Base-by-base conservation (phyloP, 2,329 filamentous ascomycete genomes). In the Aspergillus neotritici region DNA sequence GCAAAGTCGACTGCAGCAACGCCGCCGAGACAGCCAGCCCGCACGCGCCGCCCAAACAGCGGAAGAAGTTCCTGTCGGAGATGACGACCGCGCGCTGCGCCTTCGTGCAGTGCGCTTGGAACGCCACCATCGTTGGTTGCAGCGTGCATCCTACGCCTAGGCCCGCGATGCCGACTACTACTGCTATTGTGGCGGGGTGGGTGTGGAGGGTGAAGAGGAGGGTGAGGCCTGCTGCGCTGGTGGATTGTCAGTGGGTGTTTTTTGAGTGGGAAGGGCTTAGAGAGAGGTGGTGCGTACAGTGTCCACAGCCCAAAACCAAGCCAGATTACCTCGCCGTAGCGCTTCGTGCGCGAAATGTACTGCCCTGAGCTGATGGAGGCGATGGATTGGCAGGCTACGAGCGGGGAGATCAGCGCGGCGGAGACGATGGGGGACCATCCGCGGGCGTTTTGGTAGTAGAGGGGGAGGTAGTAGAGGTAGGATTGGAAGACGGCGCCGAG, bases 61-160 rank as follows among this genome's bases (percentile, higher is more conserved):
- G 74, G 47, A 82, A 70, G 55, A 83, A 83, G 51, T 84, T 84
- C 1, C 80, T 71, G 40, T 76, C 75, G 2, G 77, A 78, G 30
- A 82, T 83, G 14, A 82, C 74, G 1, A 83, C 75, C 1, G 81
- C 80, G 14, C 80, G 71, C 34, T 82, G 74, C 0, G 72, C 63
- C 55, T 78, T 79, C 1, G 70, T 66, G 15, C 71, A 74, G 56
- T 82, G 77, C 0, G 78, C 76, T 55, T 82, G 78, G 11, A 78
- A 58, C 1, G 79, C 80, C 4, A 82, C 71, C 0, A 83, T 65
- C 0, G 70, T 73, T 4, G 74, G 73, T 46, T 77, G 74, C 48
- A 76, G 75, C 4, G 69, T 66, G 45, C 68, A 70, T 1, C 80
- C 80, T 1, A 79, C 65, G 8, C 79, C 78, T 3, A 72, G 55